Percentiles rank a stretch among this genome's conserved stretches.
Conservation (phyloP, 139 green algal genomes). For the Pedinophyceae sp. region DNA sequence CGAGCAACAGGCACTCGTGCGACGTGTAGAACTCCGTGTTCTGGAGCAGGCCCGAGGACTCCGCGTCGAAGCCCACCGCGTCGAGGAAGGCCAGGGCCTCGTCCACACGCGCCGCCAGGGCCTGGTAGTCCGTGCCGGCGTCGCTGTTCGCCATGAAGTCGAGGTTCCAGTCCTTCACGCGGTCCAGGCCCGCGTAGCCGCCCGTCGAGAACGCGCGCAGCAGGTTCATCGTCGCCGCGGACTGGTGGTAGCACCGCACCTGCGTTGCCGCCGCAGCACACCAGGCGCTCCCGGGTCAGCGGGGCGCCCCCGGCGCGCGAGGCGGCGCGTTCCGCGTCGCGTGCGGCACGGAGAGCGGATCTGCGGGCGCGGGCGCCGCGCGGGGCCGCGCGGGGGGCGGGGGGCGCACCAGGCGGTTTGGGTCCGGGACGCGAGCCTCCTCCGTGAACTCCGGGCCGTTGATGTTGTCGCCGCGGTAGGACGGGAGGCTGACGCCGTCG, state of each 20-base stretch:
- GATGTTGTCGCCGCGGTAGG: constrained; percentile 96
- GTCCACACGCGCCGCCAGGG: constrained; percentile 76
- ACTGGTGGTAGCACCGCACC: constrained; percentile 87
- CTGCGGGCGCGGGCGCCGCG: too few species aligned
- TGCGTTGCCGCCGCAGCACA: too few species aligned
- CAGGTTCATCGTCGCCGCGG: constrained; percentile 91
- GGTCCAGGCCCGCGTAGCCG: constrained; percentile 82
- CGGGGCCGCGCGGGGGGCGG: too few species aligned
- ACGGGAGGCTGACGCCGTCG: constrained; percentile 56
- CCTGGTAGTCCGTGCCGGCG: constrained; percentile 70
- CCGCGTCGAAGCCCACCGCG: constrained; percentile 72
- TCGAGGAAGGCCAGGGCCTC: constrained; percentile 86
- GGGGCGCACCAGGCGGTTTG: constrained; percentile 41
- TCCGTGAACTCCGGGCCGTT: constrained; percentile 82
- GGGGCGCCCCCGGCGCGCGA: too few species aligned
- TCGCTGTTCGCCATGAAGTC: constrained; percentile 90
- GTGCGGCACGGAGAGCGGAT: too few species aligned
- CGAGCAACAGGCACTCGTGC: constrained; percentile 87
- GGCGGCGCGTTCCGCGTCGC: background rate
- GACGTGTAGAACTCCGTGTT: constrained; percentile 94
- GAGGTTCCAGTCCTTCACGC: constrained; percentile 89
- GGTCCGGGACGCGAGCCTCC: constrained; percentile 75
- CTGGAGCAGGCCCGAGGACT: constrained; percentile 57
- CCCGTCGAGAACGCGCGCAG: constrained; percentile 86
- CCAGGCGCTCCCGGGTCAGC: too few species aligned